Base-by-base conservation (phyloP, 2,329 filamentous ascomycete genomes). In the Fusarium denticulatum region DNA sequence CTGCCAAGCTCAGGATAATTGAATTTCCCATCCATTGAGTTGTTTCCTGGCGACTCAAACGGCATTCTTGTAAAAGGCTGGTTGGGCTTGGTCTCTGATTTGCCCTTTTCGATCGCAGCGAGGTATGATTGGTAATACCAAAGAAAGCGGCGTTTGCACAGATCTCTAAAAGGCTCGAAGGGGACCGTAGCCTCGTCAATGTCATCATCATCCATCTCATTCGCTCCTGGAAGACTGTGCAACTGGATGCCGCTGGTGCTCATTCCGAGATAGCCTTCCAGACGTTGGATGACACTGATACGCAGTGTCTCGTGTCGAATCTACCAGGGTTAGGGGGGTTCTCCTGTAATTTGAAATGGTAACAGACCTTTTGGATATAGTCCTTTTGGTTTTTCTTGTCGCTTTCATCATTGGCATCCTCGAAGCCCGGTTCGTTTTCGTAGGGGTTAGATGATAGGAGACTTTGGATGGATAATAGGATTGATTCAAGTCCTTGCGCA, bases 121-220 rank as follows among this genome's bases (percentile, higher is more conserved):
- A 96, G 85, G 79, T 98, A 98, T 7, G 93, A 93, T 74, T 97
- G 93, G 81, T 94, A 97, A 83, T 98, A 98, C 96, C 96, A 98
- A 20, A 98, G 85, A 80, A 98, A 98, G 3, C 95, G 91, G 42
- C 93, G 91, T 83, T 98, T 98, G 86, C 93, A 94, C 10, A 97
- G 86, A 78, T 98, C 96, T 74, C 91, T 92, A 84, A 98, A 98
- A 0, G 95, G 94, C 74, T 97, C 93, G 81, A 94, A 97, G 1
- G 89, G 87, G 2, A 89, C 79, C 13, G 79, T 82, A 1, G 82
- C 80, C 45, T 92, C 90, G 20, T 89, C 88, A 22, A 87, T 81
- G n/a, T 87, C 86, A 39, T 88, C 85, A 4, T 84, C 83, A 39
- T 87, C 85, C 81, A 26, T 22, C 2, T 87, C 86, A 8, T 82